A percentile compares a stretch with the other conserved stretches of the same genome.
Conservation (phyloP, 495 filamentous ascomycete genomes). For the Xylaria nigripes region DNA sequence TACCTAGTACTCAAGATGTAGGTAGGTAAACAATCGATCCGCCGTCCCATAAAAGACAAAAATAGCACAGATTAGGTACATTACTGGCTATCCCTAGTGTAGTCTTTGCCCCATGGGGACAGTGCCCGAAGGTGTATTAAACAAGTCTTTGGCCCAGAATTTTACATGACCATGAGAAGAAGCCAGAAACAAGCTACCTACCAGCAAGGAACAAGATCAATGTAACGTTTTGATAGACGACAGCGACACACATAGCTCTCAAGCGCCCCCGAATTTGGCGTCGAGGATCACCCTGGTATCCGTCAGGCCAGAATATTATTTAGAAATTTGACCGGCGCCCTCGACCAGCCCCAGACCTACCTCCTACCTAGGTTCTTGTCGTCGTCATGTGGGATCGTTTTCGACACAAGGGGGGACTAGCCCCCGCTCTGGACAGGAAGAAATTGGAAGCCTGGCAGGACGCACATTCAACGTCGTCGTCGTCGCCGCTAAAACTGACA, state of each 20-base stretch:
- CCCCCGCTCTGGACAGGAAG: slow-evolving; percentile 17
- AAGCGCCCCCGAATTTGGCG: too few relatives aligned
- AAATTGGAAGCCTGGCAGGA: slow-evolving; percentile 27
- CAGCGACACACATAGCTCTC: too few relatives aligned
- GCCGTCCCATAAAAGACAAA: neutral
- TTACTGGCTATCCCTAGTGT: neutral
- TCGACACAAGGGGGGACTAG: slow-evolving; percentile 20
- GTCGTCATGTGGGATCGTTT: slow-evolving; percentile 25
- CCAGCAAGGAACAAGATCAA: neutral
- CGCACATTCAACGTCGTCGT: slow-evolving; percentile 13
- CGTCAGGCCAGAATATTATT: too few relatives aligned
- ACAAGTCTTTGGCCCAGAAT: neutral
- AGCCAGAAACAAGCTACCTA: neutral
- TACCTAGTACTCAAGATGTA: neutral
- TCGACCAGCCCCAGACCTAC: neutral
- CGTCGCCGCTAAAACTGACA: neutral
- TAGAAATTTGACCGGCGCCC: neutral
- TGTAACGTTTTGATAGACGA: too few relatives aligned
- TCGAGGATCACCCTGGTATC: too few relatives aligned
- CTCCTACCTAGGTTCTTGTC: neutral
- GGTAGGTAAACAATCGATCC: neutral
- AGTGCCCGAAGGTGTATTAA: neutral
- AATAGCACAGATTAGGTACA: slow-evolving; percentile 6
- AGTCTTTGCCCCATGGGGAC: neutral
- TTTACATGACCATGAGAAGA: neutral